phyloP scores from a whole-genome alignment of 192 early-diverging fungal species.

The Backusella westeae region DNA sequence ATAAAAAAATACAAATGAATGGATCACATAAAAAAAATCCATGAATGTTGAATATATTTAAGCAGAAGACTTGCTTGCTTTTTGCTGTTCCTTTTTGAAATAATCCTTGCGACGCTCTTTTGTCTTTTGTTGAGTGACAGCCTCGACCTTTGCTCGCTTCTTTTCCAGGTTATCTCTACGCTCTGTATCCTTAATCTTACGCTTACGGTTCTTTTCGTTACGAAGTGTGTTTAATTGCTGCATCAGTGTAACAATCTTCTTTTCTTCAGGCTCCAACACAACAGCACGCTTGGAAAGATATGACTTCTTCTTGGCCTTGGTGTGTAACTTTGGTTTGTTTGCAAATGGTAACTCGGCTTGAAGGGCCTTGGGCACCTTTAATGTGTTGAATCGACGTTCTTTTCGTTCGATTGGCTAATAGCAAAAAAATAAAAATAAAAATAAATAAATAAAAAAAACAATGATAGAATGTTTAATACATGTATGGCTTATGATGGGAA shows the following conservation, averaged over 20 bases:
- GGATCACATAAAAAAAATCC: background rate
- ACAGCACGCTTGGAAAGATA: conserved; percentile 75
- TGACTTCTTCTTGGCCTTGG: conserved; percentile 48
- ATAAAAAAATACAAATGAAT: background rate
- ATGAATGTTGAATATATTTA: background rate
- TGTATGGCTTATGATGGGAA: background rate
- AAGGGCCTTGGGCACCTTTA: conserved; percentile 79
- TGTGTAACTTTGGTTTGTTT: conserved; percentile 75
- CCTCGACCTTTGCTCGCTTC: conserved; percentile 54
- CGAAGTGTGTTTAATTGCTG: conserved; percentile 84
- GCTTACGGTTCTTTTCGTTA: conserved; percentile 83
- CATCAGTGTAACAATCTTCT: conserved; percentile 80
- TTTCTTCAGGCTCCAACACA: conserved; percentile 88
- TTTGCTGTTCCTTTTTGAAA: conserved; percentile 58
- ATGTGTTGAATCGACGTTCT: conserved; percentile 76
- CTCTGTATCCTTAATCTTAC: conserved; percentile 59
- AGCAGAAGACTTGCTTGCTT: background rate
- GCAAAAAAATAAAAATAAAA: too few relatives aligned
- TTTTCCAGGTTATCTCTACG: conserved; percentile 48
- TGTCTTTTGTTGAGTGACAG: conserved; percentile 46
- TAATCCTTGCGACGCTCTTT: conserved; percentile 65
- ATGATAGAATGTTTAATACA: background rate
- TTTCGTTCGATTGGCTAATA: conserved; percentile 70
- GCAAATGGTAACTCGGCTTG: conserved; percentile 86
- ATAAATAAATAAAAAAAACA: background rate